A percentile compares a stretch with the other conserved stretches of the same genome.
These are phyloP conservation scores for Phytophthora multivora DNA, from an alignment of 352 stramenopile species.

Conservation along the genomic window DNA sequence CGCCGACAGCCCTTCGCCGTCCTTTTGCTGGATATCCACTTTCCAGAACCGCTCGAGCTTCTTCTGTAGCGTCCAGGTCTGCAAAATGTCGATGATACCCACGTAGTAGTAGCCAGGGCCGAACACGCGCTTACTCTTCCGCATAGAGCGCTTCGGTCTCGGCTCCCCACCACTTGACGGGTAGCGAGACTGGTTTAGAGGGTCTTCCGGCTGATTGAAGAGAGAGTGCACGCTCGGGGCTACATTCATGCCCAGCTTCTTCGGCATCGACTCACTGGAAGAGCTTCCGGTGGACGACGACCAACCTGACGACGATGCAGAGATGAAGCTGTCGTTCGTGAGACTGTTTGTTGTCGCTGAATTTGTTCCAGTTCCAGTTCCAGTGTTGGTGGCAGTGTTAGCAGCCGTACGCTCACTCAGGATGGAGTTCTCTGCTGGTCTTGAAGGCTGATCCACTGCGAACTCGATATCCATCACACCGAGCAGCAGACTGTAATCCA, in stretches of 20 bases:
- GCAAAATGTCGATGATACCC: slow-evolving; percentile 91
- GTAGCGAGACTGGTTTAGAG: slow-evolving; percentile 29
- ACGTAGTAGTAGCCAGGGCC: slow-evolving; percentile 90
- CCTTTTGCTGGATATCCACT: slow-evolving; percentile 67
- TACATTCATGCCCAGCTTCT: slow-evolving; percentile 14
- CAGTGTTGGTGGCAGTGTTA: slow-evolving; percentile 23
- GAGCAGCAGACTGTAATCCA: slow-evolving; percentile 92
- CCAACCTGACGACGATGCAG: slow-evolving; percentile 32
- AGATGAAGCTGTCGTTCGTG: slow-evolving; percentile 54
- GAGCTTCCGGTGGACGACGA: slow-evolving; percentile 25
- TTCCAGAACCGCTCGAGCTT: slow-evolving; percentile 85
- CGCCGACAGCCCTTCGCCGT: slow-evolving; percentile 79
- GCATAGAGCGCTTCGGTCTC: slow-evolving; percentile 53
- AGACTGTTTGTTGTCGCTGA: slow-evolving; percentile 14
- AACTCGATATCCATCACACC: slow-evolving; percentile 88
- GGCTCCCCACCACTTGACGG: slow-evolving; percentile 20
- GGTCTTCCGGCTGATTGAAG: slow-evolving; percentile 22
- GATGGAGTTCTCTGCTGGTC: slow-evolving; percentile 39
- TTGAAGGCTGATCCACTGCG: slow-evolving; percentile 58
- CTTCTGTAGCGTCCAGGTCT: slow-evolving; percentile 89
- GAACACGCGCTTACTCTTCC: slow-evolving; percentile 79
- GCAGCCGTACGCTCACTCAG: slow-evolving; percentile 24
- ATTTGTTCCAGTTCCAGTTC: not conserved
- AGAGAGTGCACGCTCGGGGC: slow-evolving; percentile 43
- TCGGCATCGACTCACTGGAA: slow-evolving; percentile 10